phyloP scores from a whole-genome alignment of 2,329 filamentous ascomycete genomes.

The Aureobasidium sp. region DNA sequence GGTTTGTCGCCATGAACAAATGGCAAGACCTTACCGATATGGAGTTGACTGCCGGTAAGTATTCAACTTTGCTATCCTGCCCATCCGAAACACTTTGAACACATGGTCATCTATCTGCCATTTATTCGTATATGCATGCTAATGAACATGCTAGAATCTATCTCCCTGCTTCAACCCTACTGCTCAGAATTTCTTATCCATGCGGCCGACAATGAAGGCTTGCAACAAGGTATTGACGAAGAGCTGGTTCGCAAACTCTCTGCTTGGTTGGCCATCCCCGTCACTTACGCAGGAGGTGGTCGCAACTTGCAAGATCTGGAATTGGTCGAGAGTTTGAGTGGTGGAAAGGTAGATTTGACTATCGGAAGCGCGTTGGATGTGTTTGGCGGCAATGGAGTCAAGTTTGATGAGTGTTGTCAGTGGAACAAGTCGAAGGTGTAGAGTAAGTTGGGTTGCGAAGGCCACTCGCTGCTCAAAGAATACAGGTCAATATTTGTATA shows the following conservation, averaged over 20 bases:
- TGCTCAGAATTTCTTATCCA: constrained; percentile 97
- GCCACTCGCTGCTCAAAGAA: no score
- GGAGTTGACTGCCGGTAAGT: constrained; percentile 74
- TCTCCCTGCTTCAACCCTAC: constrained; percentile 73
- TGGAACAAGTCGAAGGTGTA: constrained; percentile 55
- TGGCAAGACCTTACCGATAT: constrained; percentile 98
- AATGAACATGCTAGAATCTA: constrained; percentile 54
- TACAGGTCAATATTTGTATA: no score
- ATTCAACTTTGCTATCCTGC: not conserved
- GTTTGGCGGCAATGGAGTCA: constrained; percentile 82
- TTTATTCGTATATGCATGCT: not conserved
- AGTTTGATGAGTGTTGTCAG: constrained; percentile 76
- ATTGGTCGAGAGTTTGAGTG: constrained; percentile 68
- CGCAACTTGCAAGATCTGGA: constrained; percentile 74
- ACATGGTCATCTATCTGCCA: not conserved
- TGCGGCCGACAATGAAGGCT: constrained; percentile 90
- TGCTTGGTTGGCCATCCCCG: constrained; percentile 81
- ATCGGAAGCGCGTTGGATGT: constrained; percentile 95
- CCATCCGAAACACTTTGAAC: not conserved
- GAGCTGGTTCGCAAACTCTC: constrained; percentile 68
- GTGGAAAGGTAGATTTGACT: constrained; percentile 79
- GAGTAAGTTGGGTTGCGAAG: not conserved
- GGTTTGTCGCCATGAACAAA: constrained; percentile 98
- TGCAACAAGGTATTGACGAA: constrained; percentile 86
- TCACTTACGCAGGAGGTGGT: constrained; percentile 95